These are phyloP conservation scores for Fusarium scirpi DNA, from an alignment of 2,329 filamentous ascomycete species.

Conservation along the genomic window DNA sequence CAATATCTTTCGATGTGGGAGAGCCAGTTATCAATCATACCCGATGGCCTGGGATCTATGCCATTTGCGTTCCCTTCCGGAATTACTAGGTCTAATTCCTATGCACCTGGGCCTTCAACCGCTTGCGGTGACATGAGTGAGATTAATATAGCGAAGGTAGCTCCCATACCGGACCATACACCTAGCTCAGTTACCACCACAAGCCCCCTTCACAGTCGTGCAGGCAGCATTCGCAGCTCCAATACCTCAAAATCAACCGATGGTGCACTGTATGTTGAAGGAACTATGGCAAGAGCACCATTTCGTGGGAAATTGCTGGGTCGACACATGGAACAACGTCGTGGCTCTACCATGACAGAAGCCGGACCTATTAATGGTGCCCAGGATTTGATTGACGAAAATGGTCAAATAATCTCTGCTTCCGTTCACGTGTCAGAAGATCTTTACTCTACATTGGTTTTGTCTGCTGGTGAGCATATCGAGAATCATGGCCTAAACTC, in stretches of 20 bases:
- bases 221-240: constrained; percentile 3
- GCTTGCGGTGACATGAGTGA: neutral
- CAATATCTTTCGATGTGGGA: constrained; percentile 19
- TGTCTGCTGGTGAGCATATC: neutral
- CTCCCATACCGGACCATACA: neutral
- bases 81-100: neutral
- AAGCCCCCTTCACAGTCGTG: neutral
- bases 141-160: neutral
- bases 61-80: constrained; percentile 11
- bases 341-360: neutral
- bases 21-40: neutral
- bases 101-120: constrained; percentile 1
- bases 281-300: constrained; percentile 21
- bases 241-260: constrained; percentile 12
- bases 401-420: neutral
- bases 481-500: neutral
- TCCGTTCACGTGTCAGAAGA: neutral
- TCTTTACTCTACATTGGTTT: constrained; percentile 3
- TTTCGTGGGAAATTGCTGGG: constrained; percentile 15
- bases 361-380: neutral
- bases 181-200: neutral
- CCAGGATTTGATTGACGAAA: neutral
- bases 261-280: constrained; percentile 22
- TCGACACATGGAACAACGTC: neutral
- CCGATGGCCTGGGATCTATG: constrained; percentile 12